A percentile compares a stretch with the other conserved stretches of the same genome.
phyloP scores from a whole-genome alignment of 164 flowering plant species.

The Platanus orientalis region DNA sequence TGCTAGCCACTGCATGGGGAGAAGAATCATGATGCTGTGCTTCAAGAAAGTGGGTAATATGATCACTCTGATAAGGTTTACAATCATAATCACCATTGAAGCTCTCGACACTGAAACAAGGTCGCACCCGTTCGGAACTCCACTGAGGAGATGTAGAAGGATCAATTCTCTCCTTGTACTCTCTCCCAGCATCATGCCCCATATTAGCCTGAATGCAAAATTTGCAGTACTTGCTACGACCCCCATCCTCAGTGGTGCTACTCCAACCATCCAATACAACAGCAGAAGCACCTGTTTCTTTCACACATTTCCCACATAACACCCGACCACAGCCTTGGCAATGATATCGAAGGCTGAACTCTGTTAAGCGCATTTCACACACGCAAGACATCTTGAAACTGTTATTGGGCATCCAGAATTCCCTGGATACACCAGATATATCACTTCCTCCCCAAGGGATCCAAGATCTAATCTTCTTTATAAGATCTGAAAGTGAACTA shows the following conservation, averaged over 20 bases:
- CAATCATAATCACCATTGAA: slow-evolving; percentile 6
- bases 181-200: slow-evolving; percentile 29
- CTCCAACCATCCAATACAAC: slow-evolving; percentile 16
- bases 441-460: slow-evolving; percentile 35
- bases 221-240: slow-evolving; percentile 42
- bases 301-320: slow-evolving; percentile 55
- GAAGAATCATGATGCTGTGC: slow-evolving; percentile 35
- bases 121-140: slow-evolving; percentile 48
- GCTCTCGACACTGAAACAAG: slow-evolving; percentile 26
- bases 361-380: slow-evolving; percentile 31
- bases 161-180: slow-evolving; percentile 45
- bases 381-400: slow-evolving; percentile 44
- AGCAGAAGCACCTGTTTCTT: slow-evolving; percentile 18
- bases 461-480: slow-evolving; percentile 63
- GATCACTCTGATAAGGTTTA: slow-evolving; percentile 29
- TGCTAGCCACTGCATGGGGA: slow-evolving; percentile 25
- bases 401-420: slow-evolving; percentile 28
- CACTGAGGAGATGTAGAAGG: slow-evolving; percentile 50
- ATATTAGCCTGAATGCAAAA: slow-evolving; percentile 37
- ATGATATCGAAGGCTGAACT: slow-evolving; percentile 27
- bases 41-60: slow-evolving; percentile 31
- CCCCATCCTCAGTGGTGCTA: slow-evolving; percentile 7
- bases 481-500: slow-evolving; percentile 41
- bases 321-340: slow-evolving; percentile 58
- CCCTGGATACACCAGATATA: slow-evolving; percentile 14